Base-by-base conservation (phyloP, 345 rosid species). In the Citrus inodora region DNA sequence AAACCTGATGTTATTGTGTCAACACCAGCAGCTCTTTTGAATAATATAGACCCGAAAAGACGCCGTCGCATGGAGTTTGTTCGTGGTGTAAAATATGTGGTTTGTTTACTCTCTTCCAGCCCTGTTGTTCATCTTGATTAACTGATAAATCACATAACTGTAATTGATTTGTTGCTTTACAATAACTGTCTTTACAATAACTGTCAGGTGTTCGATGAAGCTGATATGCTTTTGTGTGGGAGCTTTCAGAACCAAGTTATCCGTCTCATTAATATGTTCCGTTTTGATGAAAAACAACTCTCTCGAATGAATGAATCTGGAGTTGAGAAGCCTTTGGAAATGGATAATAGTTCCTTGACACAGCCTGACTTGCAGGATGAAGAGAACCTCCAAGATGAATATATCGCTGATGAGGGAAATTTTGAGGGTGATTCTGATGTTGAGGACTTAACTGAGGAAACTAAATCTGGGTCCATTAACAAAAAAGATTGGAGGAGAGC, bases 191-290 rank as follows among this genome's bases (percentile, higher is more conserved):
- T 67, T 55, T 48, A 9, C 70, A 70, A 71, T 79, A 30, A 70
- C 76, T 83, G 83, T 77, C 85, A 95, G 97, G 99, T 95, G 33
- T 90, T 94, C 78, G 99, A 95, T 89, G 99, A 95, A 86, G 99
- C 98, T 33, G 99, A 94, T 81, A 91, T 96, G 99, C 98, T 96
- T 83, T 91, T 96, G 28, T 87, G 92, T 27, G 97, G 98, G 71
- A 85, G 97, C 82, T 96, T 96, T 80, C 92, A 91, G 86, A 92
- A 93, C 86, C 96, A 93, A 81, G 92, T 93, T 74, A 85, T 91
- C 64, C 94, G 97, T 81, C 89, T 95, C 53, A 83, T 91, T 60
- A 85, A 92, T 83, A 88, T 95, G 94, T 73, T 95, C n/a, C 92
- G 94, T 30, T 91, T 87, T 51, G 95, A 92, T 81, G 98, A 92